Conservation (phyloP, 148 eudicot species). For the Silene conica region DNA sequence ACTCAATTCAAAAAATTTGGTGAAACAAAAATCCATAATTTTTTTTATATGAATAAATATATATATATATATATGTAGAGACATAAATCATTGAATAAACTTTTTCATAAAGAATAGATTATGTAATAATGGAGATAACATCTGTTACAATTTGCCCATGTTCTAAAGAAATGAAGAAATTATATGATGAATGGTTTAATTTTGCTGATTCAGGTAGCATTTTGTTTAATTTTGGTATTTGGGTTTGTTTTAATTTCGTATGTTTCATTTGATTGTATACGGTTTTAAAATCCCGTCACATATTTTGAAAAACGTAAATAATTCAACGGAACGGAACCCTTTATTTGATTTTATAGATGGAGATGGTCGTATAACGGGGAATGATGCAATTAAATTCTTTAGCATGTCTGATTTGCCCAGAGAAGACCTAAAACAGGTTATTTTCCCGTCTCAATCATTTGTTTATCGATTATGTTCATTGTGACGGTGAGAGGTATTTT, state of each 20-base stretch:
- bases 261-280: not conserved
- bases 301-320: too few relatives aligned
- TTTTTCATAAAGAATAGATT: not conserved
- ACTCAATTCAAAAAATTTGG: too few relatives aligned
- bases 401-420: slow-evolving; percentile 55
- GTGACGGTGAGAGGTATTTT: too few relatives aligned
- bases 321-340: too few relatives aligned
- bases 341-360: too few relatives aligned
- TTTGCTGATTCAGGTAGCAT: slow-evolving; percentile 58
- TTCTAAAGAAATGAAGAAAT: slow-evolving; percentile 51
- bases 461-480: too few relatives aligned
- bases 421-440: slow-evolving; percentile 68
- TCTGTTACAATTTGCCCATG: slow-evolving; percentile 44
- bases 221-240: not conserved
- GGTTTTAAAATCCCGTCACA: not conserved
- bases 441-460: not conserved
- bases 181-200: slow-evolving; percentile 61
- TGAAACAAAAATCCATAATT: not conserved
- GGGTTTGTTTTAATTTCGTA: slow-evolving; percentile 16
- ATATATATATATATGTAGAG: too few relatives aligned
- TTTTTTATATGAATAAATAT: not conserved
- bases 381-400: slow-evolving; percentile 64
- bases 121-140: slow-evolving; percentile 10
- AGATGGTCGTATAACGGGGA: slow-evolving; percentile 73
- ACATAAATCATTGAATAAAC: not conserved